Percentiles rank a stretch among this genome's conserved stretches.
Evolutionary conservation across 1,284 basidiomycete genomes (phyloP).

Genomic region (Rugosomyces carneus): DNA sequence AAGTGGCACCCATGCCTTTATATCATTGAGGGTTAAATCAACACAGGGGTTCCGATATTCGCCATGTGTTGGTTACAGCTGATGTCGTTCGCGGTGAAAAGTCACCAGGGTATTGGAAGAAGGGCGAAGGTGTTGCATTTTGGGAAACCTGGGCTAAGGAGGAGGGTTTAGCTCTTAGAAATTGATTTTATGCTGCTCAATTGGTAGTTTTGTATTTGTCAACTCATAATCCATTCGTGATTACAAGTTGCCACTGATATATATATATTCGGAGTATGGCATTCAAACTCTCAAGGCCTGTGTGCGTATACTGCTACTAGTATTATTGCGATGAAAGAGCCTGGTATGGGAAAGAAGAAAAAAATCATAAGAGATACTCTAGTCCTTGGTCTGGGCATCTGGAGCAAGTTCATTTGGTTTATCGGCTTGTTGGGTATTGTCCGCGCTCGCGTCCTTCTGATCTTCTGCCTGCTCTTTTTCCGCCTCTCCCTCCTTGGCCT

Average conservation of each 20-base stretch:
- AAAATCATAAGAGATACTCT: conserved; percentile 10
- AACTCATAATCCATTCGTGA: not conserved
- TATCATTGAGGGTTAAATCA: not conserved
- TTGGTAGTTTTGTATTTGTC: too few species aligned
- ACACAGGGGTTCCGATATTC: conserved; percentile 29
- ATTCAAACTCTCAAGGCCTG: too few species aligned
- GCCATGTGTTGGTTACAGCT: conserved; percentile 41
- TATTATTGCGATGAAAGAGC: conserved; percentile 9
- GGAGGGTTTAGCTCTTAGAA: conserved; percentile 23
- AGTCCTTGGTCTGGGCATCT: conserved; percentile 21
- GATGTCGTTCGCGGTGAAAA: conserved; percentile 35
- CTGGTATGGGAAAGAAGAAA: conserved; percentile 10
- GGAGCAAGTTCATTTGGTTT: conserved; percentile 23
- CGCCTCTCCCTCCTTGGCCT: conserved; percentile 23
- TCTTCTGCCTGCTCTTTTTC: conserved; percentile 27
- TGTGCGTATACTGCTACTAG: conserved; percentile 20
- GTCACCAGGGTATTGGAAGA: conserved; percentile 38
- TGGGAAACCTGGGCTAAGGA: conserved; percentile 46
- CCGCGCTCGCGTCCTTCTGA: not conserved
- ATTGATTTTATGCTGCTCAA: too few species aligned
- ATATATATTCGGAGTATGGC: too few species aligned
- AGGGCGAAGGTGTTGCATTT: conserved; percentile 36
- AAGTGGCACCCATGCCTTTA: conserved; percentile 33
- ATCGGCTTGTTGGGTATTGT: conserved; percentile 19
- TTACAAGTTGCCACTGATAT: conserved; percentile 13